Conservation (phyloP, 177 flowering plant genomes). For the Telopea speciosissima region DNA sequence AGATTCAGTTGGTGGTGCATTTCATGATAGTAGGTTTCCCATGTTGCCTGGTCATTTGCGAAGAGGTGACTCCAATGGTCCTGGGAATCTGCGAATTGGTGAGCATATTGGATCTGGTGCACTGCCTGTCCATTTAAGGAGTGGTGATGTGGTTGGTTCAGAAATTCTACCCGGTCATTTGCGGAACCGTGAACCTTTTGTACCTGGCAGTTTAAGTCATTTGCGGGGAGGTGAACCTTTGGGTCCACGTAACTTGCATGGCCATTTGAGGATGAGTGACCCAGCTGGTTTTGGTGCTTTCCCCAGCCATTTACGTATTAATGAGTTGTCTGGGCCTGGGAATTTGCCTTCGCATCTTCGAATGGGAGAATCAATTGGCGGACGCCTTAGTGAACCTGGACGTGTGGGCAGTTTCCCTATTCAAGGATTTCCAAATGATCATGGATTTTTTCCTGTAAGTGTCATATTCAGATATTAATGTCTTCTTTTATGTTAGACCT, state of each 20-base stretch:
- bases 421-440: constrained; percentile 46
- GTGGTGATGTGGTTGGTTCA: constrained; percentile 7
- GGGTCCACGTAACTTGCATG: constrained; percentile 34
- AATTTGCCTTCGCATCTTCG: constrained; percentile 27
- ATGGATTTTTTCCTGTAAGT: constrained; percentile 36
- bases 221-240: constrained; percentile 37
- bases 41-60: constrained; percentile 36
- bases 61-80: constrained; percentile 51
- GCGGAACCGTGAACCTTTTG: constrained; percentile 11
- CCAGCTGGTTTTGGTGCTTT: constrained; percentile 38
- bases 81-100: constrained; percentile 30
- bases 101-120: constrained; percentile 26
- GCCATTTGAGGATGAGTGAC: constrained; percentile 35
- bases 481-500: neutral
- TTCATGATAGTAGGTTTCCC: constrained; percentile 46
- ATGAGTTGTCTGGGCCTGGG: constrained; percentile 39
- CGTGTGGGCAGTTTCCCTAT: constrained; percentile 44
- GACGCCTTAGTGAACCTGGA: constrained; percentile 56
- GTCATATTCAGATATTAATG: neutral
- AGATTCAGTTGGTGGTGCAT: constrained; percentile 22
- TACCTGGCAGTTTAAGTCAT: constrained; percentile 19
- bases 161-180: constrained; percentile 4
- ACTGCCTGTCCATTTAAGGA: constrained; percentile 22
- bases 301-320: constrained; percentile 32
- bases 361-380: constrained; percentile 34